Base-by-base conservation (phyloP, 78 protist species). In the Dictyostelium brefeldianum region DNA sequence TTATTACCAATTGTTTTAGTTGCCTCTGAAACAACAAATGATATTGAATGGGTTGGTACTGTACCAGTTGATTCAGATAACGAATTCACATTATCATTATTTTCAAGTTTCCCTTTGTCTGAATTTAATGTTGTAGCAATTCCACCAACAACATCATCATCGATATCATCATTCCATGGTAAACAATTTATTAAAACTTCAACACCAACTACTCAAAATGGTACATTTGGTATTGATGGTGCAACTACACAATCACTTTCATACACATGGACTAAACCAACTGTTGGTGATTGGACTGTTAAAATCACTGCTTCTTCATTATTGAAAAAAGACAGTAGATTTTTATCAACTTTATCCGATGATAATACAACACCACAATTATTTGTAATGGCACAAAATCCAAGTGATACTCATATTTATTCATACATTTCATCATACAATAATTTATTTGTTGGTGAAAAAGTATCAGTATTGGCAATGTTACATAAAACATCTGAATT, bases 161-260 rank as follows among this genome's bases (percentile, higher is more conserved):
- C 50, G 17, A 5, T 15, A 64, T 1, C 20, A 29, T 15, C 47
- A 22, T 9, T 20, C 6, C 62, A 53, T 15, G 48, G 17, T 67
- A 9, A 10, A 6, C n/a, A 20, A 22, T 0, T 73, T 5, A 17
- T 71, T 9, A 59, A 27, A 27, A 14, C 43, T 15, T 18, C 29
- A 67, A 46, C 53, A 25, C 83, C 83, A 71, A 29, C 46, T 67
- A 56, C 78, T 51, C 47, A 78, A 0, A 48, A 74, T 31, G 78
- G 93, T 11, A 51, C 67, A 18, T 77, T 87, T 87, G 93, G 93
- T 51, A 53, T 87, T 62, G 93, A 87, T 48, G 93, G 93, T 14
- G 70, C 46, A 31, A 70, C 53, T 3, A 22, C 79, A 8, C 84
- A 77, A 77, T 74, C 93, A 18, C 2, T 78, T 36, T 46, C 79